Percentiles rank a stretch among this genome's conserved stretches.
Conservation (phyloP, 176 grass and related monocot species). For the Aegilops longissima region DNA sequence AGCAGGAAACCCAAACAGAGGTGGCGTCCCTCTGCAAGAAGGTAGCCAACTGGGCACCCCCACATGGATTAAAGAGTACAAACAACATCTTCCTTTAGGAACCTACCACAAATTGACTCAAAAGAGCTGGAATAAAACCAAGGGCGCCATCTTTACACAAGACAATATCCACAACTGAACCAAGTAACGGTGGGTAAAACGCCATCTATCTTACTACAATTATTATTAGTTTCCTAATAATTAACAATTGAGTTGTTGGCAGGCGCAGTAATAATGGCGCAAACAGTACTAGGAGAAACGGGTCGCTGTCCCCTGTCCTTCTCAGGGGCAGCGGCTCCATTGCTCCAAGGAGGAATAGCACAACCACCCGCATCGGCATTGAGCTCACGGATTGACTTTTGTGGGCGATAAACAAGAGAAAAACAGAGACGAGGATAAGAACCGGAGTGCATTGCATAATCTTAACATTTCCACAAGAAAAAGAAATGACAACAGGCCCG, state of each 20-base stretch:
- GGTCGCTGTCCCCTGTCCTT: constrained; percentile 42
- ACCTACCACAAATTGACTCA: constrained; percentile 9
- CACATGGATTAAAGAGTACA: constrained; percentile 32
- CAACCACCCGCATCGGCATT: constrained; percentile 53
- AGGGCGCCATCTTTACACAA: background rate
- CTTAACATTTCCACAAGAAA: background rate
- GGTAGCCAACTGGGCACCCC: background rate
- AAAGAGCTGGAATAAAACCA: background rate
- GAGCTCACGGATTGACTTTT: constrained; percentile 36
- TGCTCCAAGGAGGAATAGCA: constrained; percentile 33
- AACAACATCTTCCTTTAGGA: constrained; percentile 14
- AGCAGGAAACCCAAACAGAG: constrained; percentile 2
- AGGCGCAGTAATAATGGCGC: constrained; percentile 37
- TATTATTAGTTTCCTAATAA: constrained; percentile 10
- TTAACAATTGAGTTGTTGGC: constrained; percentile 24
- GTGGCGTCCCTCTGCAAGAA: constrained; percentile 11
- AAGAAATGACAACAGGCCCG: background rate
- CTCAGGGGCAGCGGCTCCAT: constrained; percentile 29
- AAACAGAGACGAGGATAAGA: background rate
- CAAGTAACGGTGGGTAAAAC: constrained; percentile 22
- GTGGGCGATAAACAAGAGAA: background rate
- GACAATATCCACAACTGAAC: background rate
- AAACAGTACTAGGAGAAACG: constrained; percentile 35
- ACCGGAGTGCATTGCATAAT: constrained; percentile 3
- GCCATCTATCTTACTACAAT: constrained; percentile 7